Evolutionary conservation across 192 early-diverging fungal species (phyloP).

Genomic region (Backusella australiensis): DNA sequence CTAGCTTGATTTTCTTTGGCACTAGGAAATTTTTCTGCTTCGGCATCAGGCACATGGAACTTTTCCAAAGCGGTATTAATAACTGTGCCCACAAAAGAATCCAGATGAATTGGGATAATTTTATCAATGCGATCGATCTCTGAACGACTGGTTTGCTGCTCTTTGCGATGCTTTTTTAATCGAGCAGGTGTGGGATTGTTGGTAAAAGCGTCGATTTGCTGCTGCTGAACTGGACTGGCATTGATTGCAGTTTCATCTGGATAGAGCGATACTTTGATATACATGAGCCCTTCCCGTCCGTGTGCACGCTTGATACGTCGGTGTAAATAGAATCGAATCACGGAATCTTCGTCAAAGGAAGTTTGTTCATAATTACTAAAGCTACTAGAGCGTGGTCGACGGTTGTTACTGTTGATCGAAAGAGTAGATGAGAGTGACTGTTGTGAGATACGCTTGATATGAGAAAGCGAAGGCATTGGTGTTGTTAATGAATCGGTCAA

Average conservation of each 20-base stretch:
- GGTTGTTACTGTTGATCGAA: background rate
- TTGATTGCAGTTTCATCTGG: slow-evolving; percentile 11
- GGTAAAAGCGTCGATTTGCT: background rate
- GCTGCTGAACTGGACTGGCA: background rate
- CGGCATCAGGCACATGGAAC: slow-evolving; percentile 41
- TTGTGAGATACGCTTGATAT: slow-evolving; percentile 19
- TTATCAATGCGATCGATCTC: slow-evolving; percentile 33
- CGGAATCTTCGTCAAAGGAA: slow-evolving; percentile 29
- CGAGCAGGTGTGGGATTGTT: background rate
- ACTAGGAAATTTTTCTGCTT: slow-evolving; percentile 12
- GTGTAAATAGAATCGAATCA: slow-evolving; percentile 47
- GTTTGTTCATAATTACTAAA: slow-evolving; percentile 18
- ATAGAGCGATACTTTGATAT: slow-evolving; percentile 36
- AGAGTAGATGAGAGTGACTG: background rate
- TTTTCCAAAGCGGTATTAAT: slow-evolving; percentile 45
- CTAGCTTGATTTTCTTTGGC: background rate
- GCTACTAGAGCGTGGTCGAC: slow-evolving; percentile 16
- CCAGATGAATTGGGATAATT: slow-evolving; percentile 39
- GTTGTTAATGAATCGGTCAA: slow-evolving; percentile 42
- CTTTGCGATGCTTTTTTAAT: background rate
- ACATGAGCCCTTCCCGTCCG: slow-evolving; percentile 25
- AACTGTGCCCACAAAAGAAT: slow-evolving; percentile 41
- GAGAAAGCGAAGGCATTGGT: slow-evolving; percentile 44
- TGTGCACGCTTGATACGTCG: slow-evolving; percentile 36
- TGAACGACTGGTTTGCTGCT: background rate